Evolutionary conservation across 192 early-diverging fungal species (phyloP), one percentile per base, ranked within the genome.

Genomic region (Dissophora ornata): DNA sequence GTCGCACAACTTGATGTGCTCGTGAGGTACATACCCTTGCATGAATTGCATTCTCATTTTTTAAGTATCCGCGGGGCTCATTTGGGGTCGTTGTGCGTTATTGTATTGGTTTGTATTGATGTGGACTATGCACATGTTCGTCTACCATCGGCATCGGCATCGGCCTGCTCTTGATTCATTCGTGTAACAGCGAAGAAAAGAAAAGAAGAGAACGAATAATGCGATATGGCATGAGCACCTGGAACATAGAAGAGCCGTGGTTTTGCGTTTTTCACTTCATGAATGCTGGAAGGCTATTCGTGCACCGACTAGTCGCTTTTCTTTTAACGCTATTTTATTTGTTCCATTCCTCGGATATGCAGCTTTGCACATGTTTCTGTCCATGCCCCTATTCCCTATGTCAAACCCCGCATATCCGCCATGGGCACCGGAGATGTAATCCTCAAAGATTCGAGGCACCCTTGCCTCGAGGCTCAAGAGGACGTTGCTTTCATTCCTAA

Each of bases 401-500:
- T 91, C 16, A 90, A 95, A 15, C 97, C 97, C 10, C 84, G 68
- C n/a, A 68, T 96, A 41, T 62, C 63, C 16, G 57, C 83, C 9
- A 81, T 83, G 84, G 85, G 86, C 16, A 79, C 85, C 49, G 92
- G 91, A 28, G 82, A 89, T 45, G 73, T 97, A n/a, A 26, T 81
- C 6, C 80, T 99, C 58, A 77, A 80, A 29, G 87, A 81, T 7
- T 84, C 93, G 1, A 86, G 97, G 52, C 97, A 99, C 71, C 96
- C 97, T 16, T 97, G 95, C 67, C 61, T 99, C 33, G 97, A 99
- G 68, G 90, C 92, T 10, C 96, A 98, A 67, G 92, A 95, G 44
- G 90, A 89, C 59, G 92, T 96, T 33, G 85, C 90, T 7, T 97
- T 98, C 78, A 99, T 99, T 82, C 92, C 94, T 24, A 98, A 98